Evolutionary conservation across 1,284 basidiomycete species (phyloP).

Genomic region (Puccinia novopanici): DNA sequence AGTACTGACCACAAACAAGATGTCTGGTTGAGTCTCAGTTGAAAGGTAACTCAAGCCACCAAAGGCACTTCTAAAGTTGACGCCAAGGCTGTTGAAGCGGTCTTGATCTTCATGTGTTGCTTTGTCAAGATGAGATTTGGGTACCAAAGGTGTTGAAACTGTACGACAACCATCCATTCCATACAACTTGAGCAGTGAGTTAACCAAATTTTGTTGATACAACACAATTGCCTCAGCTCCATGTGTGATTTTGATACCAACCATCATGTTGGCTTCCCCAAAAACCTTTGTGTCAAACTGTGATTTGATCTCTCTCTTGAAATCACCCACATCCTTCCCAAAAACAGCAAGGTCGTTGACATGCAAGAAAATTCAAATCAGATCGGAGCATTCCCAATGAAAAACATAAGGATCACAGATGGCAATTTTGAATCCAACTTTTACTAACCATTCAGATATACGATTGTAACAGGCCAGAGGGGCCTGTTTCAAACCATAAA

Average conservation of each 20-base stretch:
- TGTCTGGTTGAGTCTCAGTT: conserved; percentile 1
- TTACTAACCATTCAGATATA: background rate
- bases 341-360: conserved; percentile 16
- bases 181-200: background rate
- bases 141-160: background rate
- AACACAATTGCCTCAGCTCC: background rate
- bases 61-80: conserved; percentile 16
- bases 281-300: background rate
- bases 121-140: background rate
- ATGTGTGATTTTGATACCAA: background rate
- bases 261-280: background rate
- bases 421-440: background rate
- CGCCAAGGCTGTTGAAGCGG: background rate
- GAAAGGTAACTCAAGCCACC: conserved; percentile 10
- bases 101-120: background rate
- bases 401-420: conserved; percentile 14
- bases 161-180: background rate
- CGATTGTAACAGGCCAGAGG: background rate
- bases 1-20: background rate
- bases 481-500: conserved; percentile 30
- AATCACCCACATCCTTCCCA: background rate
- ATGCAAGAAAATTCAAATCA: background rate
- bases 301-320: background rate
- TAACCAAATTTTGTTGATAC: background rate
- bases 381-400: background rate